phyloP scores from a whole-genome alignment of 208 protist genomes.

The Leishmania amazonensis region DNA sequence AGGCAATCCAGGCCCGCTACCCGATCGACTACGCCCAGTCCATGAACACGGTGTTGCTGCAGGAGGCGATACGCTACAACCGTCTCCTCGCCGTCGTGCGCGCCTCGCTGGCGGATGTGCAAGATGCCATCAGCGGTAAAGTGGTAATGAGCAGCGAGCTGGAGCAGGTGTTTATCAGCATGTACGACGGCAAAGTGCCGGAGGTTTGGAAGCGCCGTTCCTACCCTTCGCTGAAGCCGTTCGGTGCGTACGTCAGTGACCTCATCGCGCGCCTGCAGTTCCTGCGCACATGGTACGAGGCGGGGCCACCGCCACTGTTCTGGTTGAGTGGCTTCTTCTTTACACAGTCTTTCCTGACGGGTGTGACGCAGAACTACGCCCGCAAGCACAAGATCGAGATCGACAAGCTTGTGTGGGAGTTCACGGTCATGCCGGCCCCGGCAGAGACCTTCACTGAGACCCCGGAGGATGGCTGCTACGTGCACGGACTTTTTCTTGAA shows the following conservation, averaged over 20 bases:
- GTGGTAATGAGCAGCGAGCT: conserved; percentile 98
- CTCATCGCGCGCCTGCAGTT: conserved; percentile 94
- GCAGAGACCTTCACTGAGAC: conserved; percentile 33
- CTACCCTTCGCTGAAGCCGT: conserved; percentile 97
- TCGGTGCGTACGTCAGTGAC: conserved; percentile 96
- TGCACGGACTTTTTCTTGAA: conserved; percentile 91
- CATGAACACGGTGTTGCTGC: conserved; percentile 96
- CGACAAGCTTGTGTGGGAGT: conserved; percentile 96
- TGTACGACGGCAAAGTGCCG: conserved; percentile 94
- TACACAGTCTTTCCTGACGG: conserved; percentile 96
- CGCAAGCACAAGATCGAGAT: conserved; percentile 96
- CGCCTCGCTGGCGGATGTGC: conserved; percentile 93
- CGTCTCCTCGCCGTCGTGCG: conserved; percentile 91
- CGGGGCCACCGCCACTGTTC: conserved; percentile 88
- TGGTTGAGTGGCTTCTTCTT: conserved; percentile 98
- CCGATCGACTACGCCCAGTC: conserved; percentile 93
- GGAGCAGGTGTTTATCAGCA: conserved; percentile 94
- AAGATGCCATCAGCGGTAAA: conserved; percentile 95
- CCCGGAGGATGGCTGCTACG: conserved; percentile 88
- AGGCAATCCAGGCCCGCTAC: conserved; percentile 83
- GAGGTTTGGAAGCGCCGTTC: conserved; percentile 88
- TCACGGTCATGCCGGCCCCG: conserved; percentile 77
- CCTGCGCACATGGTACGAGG: conserved; percentile 83
- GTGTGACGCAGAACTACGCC: conserved; percentile 97
- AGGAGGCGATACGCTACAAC: conserved; percentile 95